Base-by-base conservation (phyloP, 75 land plant species). In the Pseudotsuga menziesii region DNA sequence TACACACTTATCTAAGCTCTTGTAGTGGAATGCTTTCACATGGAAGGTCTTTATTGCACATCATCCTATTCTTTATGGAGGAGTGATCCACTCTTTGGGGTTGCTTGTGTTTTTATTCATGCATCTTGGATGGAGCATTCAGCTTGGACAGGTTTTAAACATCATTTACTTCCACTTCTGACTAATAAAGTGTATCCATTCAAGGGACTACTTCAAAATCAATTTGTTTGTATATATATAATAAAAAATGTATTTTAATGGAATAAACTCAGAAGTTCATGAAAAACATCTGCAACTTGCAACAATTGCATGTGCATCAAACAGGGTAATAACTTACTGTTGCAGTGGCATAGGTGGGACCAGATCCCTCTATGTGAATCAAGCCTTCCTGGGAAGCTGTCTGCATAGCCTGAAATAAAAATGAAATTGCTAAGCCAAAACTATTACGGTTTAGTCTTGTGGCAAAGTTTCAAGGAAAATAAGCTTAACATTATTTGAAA, bases 321-420 rank as follows among this genome's bases (percentile, higher is more conserved):
- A 52, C 32, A 58, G 16, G 3, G 26, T 48, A 11, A 26, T 61
- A 29, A 64, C 90, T 82, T 86, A 95, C 98, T 66, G 88, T 86
- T 72, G 83, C 54, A 72, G 98, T 96, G 29, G 98, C 98, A 83
- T 94, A 96, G 41, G 98, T 96, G 58, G 98, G 97, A 61, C 97
- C 98, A 76, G 97, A 86, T 44, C 89, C 86, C 7, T 96, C 98
- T 74, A 96, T 86, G 58, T 80, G 78, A 59, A 94, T 84, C 60
- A 96, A 48, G 29, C 91, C 97, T 74, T 90, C 81, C 29, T 91
- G 80, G 26, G 86, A 79, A 63, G 97, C 94, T 81, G 76, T 81
- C 69, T 73, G 76, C 97, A 94, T 90, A 56, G 88, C 93, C 98
- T 96, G 78, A 67, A 85, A 67, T 72, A 16, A 41, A 69, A 69